phyloP scores from a whole-genome alignment of 2,329 filamentous ascomycete species.

The Pezizomycotina sp. region DNA sequence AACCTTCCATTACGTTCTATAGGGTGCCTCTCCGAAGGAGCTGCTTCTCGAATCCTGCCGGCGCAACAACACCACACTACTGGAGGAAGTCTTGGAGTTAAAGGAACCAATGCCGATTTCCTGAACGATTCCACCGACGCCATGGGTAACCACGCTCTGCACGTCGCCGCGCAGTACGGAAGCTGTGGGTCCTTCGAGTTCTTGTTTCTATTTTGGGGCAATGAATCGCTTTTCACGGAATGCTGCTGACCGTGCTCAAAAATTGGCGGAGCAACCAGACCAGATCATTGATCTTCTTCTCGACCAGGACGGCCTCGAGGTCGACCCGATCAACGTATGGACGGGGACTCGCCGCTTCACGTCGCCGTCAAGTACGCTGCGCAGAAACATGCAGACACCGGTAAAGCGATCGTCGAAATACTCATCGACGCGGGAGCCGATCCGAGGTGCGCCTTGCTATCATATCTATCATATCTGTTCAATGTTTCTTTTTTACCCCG shows the following conservation, averaged over 20 bases:
- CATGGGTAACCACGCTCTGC: conserved; percentile 74
- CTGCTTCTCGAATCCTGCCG: conserved; percentile 83
- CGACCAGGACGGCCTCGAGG: conserved; percentile 70
- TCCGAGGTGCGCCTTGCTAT: conserved; percentile 31
- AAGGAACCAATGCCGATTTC: conserved; percentile 44
- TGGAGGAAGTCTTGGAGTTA: conserved; percentile 54
- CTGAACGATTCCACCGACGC: conserved; percentile 76
- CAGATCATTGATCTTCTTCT: conserved; percentile 68
- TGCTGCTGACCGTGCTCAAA: background rate
- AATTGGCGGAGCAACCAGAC: conserved; percentile 34
- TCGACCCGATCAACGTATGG: conserved; percentile 58
- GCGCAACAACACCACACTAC: conserved; percentile 75
- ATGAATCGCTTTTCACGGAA: background rate
- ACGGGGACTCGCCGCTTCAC: conserved; percentile 66
- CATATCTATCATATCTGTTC: no score
- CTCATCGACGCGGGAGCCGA: conserved; percentile 65
- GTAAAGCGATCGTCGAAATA: conserved; percentile 54
- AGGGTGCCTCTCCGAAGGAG: conserved; percentile 77
- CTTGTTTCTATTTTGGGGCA: no score
- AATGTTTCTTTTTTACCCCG: no score
- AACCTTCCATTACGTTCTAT: conserved; percentile 19
- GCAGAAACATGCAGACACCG: conserved; percentile 44
- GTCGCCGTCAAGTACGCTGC: conserved; percentile 51
- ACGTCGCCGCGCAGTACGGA: conserved; percentile 71
- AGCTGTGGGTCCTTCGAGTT: conserved; percentile 57